A percentile compares a stretch with the other conserved stretches of the same genome.
phyloP scores from a whole-genome alignment of 1,284 basidiomycete genomes.

The Athelia sp. region DNA sequence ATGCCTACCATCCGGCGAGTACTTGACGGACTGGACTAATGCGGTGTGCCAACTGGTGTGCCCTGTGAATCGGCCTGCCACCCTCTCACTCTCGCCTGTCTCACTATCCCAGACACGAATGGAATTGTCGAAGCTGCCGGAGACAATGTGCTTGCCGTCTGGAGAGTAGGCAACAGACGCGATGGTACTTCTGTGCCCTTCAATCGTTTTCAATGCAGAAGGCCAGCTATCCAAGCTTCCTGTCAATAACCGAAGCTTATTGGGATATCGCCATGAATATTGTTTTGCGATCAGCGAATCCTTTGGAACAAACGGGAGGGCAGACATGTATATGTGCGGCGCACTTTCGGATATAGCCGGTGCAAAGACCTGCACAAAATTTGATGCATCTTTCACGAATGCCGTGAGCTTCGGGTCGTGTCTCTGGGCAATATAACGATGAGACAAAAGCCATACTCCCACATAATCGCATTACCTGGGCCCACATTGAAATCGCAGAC shows the following conservation, averaged over 20 bases:
- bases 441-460: not conserved
- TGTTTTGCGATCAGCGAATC: not conserved
- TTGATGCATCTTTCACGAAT: not conserved
- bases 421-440: not conserved
- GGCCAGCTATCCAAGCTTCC: not conserved
- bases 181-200: not conserved
- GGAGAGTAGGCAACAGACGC: not conserved
- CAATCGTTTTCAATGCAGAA: not conserved
- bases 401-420: not conserved
- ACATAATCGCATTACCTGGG: not conserved
- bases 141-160: not conserved
- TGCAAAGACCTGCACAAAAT: not conserved
- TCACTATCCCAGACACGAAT: not conserved
- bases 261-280: not conserved
- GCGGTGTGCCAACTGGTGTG: not conserved
- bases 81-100: not conserved
- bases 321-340: not conserved
- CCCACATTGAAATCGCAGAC: not conserved
- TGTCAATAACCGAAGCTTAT: not conserved
- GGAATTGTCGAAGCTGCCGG: not conserved
- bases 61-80: not conserved
- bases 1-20: not conserved
- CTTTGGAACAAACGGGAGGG: not conserved
- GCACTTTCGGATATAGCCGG: not conserved
- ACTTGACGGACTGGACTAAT: constrained; percentile 15